These are phyloP conservation scores for Penstemon newberryi DNA, from an alignment of 257 asterid species.

Conservation along the genomic window DNA sequence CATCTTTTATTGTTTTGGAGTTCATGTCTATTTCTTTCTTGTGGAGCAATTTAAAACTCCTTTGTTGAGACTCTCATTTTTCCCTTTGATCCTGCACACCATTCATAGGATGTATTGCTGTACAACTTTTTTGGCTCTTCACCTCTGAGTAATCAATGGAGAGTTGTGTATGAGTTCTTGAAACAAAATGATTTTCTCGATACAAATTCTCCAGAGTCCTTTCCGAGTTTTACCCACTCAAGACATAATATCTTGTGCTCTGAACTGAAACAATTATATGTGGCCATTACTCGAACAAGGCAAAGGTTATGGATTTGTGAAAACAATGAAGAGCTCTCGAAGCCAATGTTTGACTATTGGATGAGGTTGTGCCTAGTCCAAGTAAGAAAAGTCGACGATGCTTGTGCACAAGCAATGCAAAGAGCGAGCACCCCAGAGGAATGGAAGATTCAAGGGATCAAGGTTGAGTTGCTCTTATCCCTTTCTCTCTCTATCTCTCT, in stretches of 20 bases:
- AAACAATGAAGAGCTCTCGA: slow-evolving; percentile 43
- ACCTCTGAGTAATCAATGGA: slow-evolving; percentile 65
- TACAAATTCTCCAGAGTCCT: slow-evolving; percentile 31
- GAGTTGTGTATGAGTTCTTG: slow-evolving; percentile 60
- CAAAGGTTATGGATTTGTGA: slow-evolving; percentile 79
- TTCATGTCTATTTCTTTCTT: not conserved
- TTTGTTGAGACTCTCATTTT: slow-evolving; percentile 2
- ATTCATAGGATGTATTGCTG: slow-evolving; percentile 57
- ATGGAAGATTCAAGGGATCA: slow-evolving; percentile 66
- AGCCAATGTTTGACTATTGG: slow-evolving; percentile 71
- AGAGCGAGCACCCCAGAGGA: slow-evolving; percentile 66
- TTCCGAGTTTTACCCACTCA: slow-evolving; percentile 47
- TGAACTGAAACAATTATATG: slow-evolving; percentile 65
- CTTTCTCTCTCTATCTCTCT: no score
- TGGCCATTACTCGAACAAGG: slow-evolving; percentile 68
- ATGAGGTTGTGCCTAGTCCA: slow-evolving; percentile 53
- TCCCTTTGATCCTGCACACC: not conserved
- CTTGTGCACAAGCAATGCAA: slow-evolving; percentile 60
- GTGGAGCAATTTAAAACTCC: not conserved
- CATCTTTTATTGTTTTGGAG: not conserved
- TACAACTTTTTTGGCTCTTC: slow-evolving; percentile 69
- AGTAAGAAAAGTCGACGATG: slow-evolving; percentile 48
- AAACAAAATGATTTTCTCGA: slow-evolving; percentile 44
- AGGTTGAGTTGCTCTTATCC: slow-evolving; percentile 36
- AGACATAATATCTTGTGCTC: slow-evolving; percentile 62